Base-by-base conservation (phyloP, 352 stramenopile species). In the Pythium oligandrum region DNA sequence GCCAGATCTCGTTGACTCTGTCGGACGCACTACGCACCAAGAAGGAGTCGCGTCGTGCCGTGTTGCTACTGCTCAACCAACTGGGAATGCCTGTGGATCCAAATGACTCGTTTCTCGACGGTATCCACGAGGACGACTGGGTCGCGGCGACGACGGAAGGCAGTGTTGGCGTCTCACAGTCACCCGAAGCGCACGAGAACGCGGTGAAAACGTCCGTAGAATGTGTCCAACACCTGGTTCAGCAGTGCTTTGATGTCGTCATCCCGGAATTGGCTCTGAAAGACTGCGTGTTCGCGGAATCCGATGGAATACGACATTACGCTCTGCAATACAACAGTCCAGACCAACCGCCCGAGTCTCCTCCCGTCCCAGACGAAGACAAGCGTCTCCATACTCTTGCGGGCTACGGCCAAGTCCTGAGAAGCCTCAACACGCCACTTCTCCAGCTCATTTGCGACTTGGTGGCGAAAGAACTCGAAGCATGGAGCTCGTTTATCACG, bases 231-330 rank as follows among this genome's bases (percentile, higher is more conserved):
- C 66, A 75, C 43, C 59, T 86, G 26, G 72, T 83, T 26, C 75
- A 86, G 51, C 72, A 82, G 47, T 86, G 75, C 48, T 86, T 86
- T 35, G 75, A 86, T 36, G 64, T 86, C 32, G 56, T 58, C 0
- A 51, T 86, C 3, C 32, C 55, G 0, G 71, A 83, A 38, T 48
- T 82, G 2, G 54, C 72, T 7, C 37, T 82, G 12, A 53, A 70
- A 0, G 57, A 65, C 17, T 86, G 75, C 31, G 44, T 71, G 37
- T 70, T 86, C 45, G 71, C 75, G 0, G 75, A 86, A 51, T 46
- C 55, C 12, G 60, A 78, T 40, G 70, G 73, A 6, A 65, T 49
- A 10, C 57, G 75, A 2, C 49, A 40, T 4, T 86, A 86, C 36
- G 66, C 73, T 7, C 56, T 83, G 3, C 63, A 73, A 40, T 86